Evolutionary conservation across 2,329 filamentous ascomycete genomes (phyloP), one percentile per base, ranked within the genome.

Genomic region (Teratosphaeria gauchensis): DNA sequence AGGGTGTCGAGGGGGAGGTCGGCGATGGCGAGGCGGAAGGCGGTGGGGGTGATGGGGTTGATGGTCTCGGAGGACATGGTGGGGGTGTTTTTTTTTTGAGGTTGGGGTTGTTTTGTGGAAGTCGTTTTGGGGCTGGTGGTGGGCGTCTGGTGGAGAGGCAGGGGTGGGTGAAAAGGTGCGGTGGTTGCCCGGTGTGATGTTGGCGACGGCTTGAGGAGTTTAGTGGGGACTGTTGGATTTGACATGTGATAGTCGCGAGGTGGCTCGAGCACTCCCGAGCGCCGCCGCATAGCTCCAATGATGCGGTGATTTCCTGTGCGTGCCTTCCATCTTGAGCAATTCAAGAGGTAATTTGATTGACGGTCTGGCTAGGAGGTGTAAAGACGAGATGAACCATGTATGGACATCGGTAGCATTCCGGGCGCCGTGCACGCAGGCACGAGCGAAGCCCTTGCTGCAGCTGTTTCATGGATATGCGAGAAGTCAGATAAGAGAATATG

Each of bases 1-100:
- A 92, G 84, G 59, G 81, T 81, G 62, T 82, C 79, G 64, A 86
- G 71, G 48, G 87, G 82, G 58, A 92, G 84, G 61, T 85, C 82
- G 64, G 80, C 77, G 64, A 92, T 79, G 28, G 88, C 88, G 61
- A 78, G 76, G 68, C 69, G 68, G 63, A 74, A 74, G 59, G 64
- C 63, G 5, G 58, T 59, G 6, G 70, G 64, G 24, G 66, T 58
- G 59, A 74, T 74, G 42, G 69, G 68, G 30, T 62, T 60, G 48
- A 62, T 59, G 12, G 30, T 48, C 14, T 64, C 61, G 54, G 4
- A 28, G 42, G 65, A 60, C 60, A 63, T 65, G 30, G 59, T 56
- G 46, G 12, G 14, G 16, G 3, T 3, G 42, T 9, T 21, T n/a
- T 5, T 6, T 19, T 3, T n/a, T 32, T 56, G 53, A 35, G 59